A percentile compares a stretch with the other conserved stretches of the same genome.
Conservation (phyloP, 2,329 filamentous ascomycete species). For the Cytospora leucostoma region DNA sequence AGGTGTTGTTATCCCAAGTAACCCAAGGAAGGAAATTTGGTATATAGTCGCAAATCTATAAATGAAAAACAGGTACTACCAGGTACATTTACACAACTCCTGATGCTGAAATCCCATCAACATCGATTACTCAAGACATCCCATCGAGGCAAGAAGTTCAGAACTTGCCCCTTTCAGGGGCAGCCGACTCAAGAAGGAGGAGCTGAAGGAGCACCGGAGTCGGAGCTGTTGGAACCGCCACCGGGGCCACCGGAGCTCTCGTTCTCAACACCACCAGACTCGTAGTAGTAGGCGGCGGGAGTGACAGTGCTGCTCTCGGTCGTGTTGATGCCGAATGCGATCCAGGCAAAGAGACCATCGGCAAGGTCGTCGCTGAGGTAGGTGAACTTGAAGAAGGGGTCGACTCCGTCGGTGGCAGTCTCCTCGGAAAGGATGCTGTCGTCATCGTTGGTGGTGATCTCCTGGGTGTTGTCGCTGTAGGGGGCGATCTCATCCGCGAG, state of each 20-base stretch:
- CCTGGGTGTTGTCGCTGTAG: conserved; percentile 34
- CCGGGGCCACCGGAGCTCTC: background rate
- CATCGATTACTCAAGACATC: too few relatives aligned
- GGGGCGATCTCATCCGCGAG: conserved; percentile 31
- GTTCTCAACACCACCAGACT: conserved; percentile 21
- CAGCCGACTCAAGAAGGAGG: too few relatives aligned
- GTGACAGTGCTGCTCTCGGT: conserved; percentile 30
- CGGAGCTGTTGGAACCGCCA: too few relatives aligned
- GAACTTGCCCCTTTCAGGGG: too few relatives aligned
- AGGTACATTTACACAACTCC: too few relatives aligned
- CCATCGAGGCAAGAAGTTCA: too few relatives aligned
- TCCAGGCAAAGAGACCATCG: conserved; percentile 36
- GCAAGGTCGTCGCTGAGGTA: conserved; percentile 32
- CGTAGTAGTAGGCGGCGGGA: conserved; percentile 32
- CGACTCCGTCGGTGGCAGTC: conserved; percentile 35
- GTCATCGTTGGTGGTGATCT: conserved; percentile 31
- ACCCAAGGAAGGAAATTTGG: too few relatives aligned
- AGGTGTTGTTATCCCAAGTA: too few relatives aligned
- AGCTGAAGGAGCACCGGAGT: too few relatives aligned
- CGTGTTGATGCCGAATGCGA: conserved; percentile 36
- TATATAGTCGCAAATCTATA: too few relatives aligned
- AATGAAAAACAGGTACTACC: too few relatives aligned
- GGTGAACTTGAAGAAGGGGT: conserved; percentile 36
- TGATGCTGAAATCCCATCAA: too few relatives aligned
- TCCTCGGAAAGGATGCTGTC: conserved; percentile 34